Conservation (phyloP, 306 rosid species). For the Acacia confusa region DNA sequence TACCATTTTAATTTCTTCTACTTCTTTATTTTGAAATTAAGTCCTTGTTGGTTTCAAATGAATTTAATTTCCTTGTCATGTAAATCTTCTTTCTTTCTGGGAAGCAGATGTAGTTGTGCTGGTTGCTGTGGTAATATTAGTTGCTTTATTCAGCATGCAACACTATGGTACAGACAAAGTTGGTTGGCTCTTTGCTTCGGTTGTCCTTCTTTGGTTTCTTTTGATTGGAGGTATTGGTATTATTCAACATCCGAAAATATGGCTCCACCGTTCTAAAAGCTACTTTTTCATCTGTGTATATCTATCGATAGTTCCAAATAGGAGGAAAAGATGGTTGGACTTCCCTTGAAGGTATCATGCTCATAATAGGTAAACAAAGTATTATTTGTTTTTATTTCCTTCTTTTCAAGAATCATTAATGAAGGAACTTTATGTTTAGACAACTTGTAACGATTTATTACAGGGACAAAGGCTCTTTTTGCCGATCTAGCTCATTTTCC, state of each 20-base stretch:
- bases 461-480: conserved; percentile 99
- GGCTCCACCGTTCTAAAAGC: conserved; percentile 71
- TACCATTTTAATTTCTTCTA: conserved; percentile 32
- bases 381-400: conserved; percentile 10
- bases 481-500: conserved; percentile 94
- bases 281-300: conserved; percentile 76
- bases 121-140: conserved; percentile 79
- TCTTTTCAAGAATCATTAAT: conserved; percentile 16
- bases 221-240: conserved; percentile 89
- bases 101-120: conserved; percentile 73
- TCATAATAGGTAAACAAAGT: conserved; percentile 74
- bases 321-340: conserved; percentile 72
- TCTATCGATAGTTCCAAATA: conserved; percentile 64
- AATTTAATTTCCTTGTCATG: conserved; percentile 24
- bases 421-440: conserved; percentile 20
- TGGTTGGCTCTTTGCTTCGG: conserved; percentile 98
- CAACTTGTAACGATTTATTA: conserved; percentile 37
- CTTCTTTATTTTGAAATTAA: conserved; percentile 5
- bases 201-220: conserved; percentile 93
- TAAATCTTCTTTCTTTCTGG: conserved; percentile 14
- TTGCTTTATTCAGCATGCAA: conserved; percentile 90
- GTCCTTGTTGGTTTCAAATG: neutral
- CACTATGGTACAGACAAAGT: conserved; percentile 94
- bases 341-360: conserved; percentile 97
- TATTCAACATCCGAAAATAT: conserved; percentile 74